These are phyloP conservation scores for Diplodia intermedia DNA, from an alignment of 2,329 filamentous ascomycete genomes.

Conservation along the genomic window DNA sequence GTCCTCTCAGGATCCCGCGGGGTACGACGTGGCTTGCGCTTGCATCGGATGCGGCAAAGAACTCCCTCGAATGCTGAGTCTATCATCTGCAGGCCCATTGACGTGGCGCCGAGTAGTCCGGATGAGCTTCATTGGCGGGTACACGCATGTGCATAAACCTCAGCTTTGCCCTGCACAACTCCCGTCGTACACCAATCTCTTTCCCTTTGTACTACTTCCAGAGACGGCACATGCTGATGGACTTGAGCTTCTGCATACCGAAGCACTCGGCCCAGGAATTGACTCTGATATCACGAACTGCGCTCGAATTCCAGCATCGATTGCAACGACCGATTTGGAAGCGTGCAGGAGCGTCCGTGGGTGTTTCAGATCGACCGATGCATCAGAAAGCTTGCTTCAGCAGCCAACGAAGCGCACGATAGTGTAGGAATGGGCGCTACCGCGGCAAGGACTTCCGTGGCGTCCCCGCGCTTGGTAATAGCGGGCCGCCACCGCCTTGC, in stretches of 20 bases:
- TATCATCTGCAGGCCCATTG: background rate
- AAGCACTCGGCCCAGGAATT: background rate
- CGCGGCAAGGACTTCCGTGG: background rate
- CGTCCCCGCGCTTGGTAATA: constrained; percentile 16
- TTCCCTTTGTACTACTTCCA: background rate
- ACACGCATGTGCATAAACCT: background rate
- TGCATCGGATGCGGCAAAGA: constrained; percentile 12
- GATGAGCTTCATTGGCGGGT: background rate
- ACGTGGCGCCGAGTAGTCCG: background rate
- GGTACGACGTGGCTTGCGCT: background rate
- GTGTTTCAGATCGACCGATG: background rate
- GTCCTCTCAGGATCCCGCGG: background rate
- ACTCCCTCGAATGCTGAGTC: background rate
- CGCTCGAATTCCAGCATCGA: background rate
- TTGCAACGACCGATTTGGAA: too few relatives aligned
- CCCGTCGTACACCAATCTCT: background rate
- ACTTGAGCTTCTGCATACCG: background rate
- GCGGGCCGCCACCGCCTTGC: constrained; percentile 13
- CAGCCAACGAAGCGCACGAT: background rate
- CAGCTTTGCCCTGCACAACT: background rate
- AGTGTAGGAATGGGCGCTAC: background rate
- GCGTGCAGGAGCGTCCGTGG: background rate
- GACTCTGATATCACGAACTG: background rate
- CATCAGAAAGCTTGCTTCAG: background rate
- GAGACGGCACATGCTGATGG: background rate